These are phyloP conservation scores for Hypoxylon lienhwacheense DNA, from an alignment of 495 filamentous ascomycete species.

Conservation along the genomic window DNA sequence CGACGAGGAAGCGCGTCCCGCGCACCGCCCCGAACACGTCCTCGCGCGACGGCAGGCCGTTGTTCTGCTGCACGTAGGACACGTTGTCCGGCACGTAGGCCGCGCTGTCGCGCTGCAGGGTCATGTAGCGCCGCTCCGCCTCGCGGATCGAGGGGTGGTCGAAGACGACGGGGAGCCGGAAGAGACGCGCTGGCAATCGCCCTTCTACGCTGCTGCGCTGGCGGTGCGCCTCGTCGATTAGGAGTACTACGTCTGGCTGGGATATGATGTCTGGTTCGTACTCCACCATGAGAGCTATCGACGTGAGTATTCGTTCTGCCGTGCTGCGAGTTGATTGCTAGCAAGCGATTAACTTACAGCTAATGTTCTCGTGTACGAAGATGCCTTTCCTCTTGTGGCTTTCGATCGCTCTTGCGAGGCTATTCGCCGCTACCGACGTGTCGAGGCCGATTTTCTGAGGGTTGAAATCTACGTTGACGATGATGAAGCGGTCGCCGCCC, in stretches of 20 bases:
- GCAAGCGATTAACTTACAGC: conserved; percentile 5
- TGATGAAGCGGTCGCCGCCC: conserved; percentile 23
- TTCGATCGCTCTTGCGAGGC: conserved; percentile 15
- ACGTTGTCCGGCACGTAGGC: conserved; percentile 62
- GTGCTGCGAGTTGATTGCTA: not conserved
- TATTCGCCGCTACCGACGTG: conserved; percentile 17
- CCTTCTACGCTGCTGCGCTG: conserved; percentile 9
- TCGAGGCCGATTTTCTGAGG: conserved; percentile 19
- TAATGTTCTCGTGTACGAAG: conserved; percentile 23
- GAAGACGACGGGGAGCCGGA: conserved; percentile 60
- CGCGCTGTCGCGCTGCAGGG: conserved; percentile 59
- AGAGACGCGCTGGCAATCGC: conserved; percentile 25
- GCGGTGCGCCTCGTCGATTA: conserved; percentile 5
- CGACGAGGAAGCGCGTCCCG: conserved; percentile 52
- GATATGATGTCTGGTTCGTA: conserved; percentile 17
- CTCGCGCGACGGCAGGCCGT: conserved; percentile 41
- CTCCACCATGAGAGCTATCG: conserved; percentile 18
- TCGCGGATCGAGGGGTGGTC: conserved; percentile 52
- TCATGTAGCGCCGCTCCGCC: conserved; percentile 58
- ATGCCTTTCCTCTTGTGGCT: not conserved
- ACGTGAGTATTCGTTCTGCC: not conserved
- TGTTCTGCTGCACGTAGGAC: conserved; percentile 59
- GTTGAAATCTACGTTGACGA: conserved; percentile 6
- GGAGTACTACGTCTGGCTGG: conserved; percentile 7
- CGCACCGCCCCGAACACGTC: conserved; percentile 53